Evolutionary conservation across 768 basidiomycete genomes (phyloP).

Genomic region (Mycena latifolia): DNA sequence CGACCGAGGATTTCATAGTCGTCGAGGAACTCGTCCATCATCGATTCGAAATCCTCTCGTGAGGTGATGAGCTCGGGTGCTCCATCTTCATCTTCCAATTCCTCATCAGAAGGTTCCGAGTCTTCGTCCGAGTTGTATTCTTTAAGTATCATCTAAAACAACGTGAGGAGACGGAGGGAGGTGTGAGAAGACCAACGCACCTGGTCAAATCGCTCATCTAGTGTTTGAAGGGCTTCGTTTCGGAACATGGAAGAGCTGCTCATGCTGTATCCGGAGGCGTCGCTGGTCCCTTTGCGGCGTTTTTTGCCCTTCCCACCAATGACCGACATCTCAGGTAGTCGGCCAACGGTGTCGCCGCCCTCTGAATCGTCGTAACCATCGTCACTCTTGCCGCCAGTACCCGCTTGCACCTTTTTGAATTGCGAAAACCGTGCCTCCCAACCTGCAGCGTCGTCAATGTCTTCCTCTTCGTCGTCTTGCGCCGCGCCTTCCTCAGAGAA

Average conservation of each 20-base stretch:
- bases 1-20: slow-evolving; percentile 93
- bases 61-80: slow-evolving; percentile 83
- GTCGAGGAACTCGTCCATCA: slow-evolving; percentile 94
- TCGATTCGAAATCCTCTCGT: slow-evolving; percentile 88
- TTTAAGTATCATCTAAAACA: slow-evolving; percentile 75
- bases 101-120: slow-evolving; percentile 53
- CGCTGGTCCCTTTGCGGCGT: slow-evolving; percentile 79
- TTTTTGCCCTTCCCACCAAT: slow-evolving; percentile 80
- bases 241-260: slow-evolving; percentile 96
- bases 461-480: slow-evolving; percentile 43
- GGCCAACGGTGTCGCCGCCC: slow-evolving; percentile 84
- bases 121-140: slow-evolving; percentile 79
- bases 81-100: slow-evolving; percentile 70
- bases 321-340: slow-evolving; percentile 80
- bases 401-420: slow-evolving; percentile 72
- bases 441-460: slow-evolving; percentile 46
- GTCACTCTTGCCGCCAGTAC: slow-evolving; percentile 52
- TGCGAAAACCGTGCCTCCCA: slow-evolving; percentile 88
- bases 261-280: slow-evolving; percentile 97
- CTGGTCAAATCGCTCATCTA: slow-evolving; percentile 96
- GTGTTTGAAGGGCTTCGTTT: slow-evolving; percentile 86
- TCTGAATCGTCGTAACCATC: slow-evolving; percentile 73
- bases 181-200: slow-evolving; percentile 54
- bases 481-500: slow-evolving; percentile 70
- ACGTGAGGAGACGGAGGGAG: slow-evolving; percentile 3